Conservation (phyloP, 2,329 filamentous ascomycete species). For the Penicillium sp. region DNA sequence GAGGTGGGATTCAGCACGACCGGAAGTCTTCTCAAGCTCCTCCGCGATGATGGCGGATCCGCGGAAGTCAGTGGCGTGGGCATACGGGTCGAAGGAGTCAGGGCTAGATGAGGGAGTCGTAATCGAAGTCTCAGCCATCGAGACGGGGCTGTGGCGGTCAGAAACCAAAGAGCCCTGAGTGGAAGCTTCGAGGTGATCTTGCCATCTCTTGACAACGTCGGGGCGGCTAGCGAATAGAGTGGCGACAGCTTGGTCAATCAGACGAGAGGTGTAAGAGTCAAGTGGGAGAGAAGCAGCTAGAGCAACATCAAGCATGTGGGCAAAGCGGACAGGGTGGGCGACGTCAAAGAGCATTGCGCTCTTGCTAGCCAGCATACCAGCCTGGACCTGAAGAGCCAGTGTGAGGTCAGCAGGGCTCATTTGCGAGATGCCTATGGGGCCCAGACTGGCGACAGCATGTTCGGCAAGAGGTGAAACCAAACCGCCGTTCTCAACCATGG, state of each 20-base stretch:
- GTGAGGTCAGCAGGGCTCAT: slow-evolving; percentile 58
- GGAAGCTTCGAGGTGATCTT: slow-evolving; percentile 54
- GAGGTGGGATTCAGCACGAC: slow-evolving; percentile 72
- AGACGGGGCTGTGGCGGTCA: slow-evolving; percentile 45
- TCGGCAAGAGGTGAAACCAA: slow-evolving; percentile 63
- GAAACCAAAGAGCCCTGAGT: slow-evolving; percentile 52
- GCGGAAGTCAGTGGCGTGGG: slow-evolving; percentile 87
- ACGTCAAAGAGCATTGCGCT: slow-evolving; percentile 54
- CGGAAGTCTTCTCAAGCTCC: slow-evolving; percentile 78
- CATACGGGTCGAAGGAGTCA: slow-evolving; percentile 89
- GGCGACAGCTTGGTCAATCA: slow-evolving; percentile 63
- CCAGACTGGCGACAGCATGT: slow-evolving; percentile 64
- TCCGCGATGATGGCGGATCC: slow-evolving; percentile 90
- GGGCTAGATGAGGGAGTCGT: slow-evolving; percentile 68
- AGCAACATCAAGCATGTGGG: slow-evolving; percentile 64
- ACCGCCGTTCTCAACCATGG: slow-evolving; percentile 69
- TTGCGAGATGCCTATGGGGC: slow-evolving; percentile 62
- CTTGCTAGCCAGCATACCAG: slow-evolving; percentile 48
- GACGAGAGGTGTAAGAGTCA: slow-evolving; percentile 58
- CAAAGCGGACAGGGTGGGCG: slow-evolving; percentile 63
- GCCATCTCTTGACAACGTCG: slow-evolving; percentile 60
- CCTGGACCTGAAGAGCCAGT: slow-evolving; percentile 65
- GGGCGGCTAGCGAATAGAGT: slow-evolving; percentile 55
- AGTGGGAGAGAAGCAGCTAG: slow-evolving; percentile 57
- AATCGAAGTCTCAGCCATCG: slow-evolving; percentile 48